Conservation (phyloP, 78 protist species). For the Dictyostelium capitatum region DNA sequence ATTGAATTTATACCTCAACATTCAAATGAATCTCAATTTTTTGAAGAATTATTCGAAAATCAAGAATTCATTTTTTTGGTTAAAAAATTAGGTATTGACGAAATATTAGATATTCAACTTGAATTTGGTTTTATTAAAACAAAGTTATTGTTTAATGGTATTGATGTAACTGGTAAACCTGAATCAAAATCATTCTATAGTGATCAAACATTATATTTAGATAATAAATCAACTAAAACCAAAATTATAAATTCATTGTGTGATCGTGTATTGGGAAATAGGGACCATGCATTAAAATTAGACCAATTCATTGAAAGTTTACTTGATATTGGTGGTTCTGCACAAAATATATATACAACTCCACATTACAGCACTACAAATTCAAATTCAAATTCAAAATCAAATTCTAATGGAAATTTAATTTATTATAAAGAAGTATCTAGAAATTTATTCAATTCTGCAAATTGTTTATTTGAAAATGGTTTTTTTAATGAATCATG, state of each 20-base stretch:
- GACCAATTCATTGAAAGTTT: too few relatives aligned
- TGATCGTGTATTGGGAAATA: too few relatives aligned
- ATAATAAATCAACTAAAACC: not conserved
- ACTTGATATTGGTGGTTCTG: too few relatives aligned
- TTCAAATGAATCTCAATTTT: not conserved
- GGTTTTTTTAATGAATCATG: not conserved
- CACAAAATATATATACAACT: not conserved
- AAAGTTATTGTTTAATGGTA: not conserved
- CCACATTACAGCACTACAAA: not conserved
- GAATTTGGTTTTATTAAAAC: not conserved
- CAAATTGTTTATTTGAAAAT: not conserved
- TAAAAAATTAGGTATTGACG: not conserved
- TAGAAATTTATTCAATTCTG: not conserved
- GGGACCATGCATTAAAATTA: too few relatives aligned
- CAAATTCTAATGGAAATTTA: too few relatives aligned
- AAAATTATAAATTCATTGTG: not conserved
- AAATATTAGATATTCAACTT: not conserved
- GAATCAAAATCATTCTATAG: not conserved
- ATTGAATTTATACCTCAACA: not conserved
- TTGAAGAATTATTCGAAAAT: not conserved
- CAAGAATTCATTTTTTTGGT: not conserved
- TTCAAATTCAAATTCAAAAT: not conserved
- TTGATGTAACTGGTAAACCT: not conserved
- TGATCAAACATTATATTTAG: not conserved
- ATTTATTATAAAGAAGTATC: not conserved